Conservation (phyloP, 306 rosid genomes). For the Bauhinia variegata region DNA sequence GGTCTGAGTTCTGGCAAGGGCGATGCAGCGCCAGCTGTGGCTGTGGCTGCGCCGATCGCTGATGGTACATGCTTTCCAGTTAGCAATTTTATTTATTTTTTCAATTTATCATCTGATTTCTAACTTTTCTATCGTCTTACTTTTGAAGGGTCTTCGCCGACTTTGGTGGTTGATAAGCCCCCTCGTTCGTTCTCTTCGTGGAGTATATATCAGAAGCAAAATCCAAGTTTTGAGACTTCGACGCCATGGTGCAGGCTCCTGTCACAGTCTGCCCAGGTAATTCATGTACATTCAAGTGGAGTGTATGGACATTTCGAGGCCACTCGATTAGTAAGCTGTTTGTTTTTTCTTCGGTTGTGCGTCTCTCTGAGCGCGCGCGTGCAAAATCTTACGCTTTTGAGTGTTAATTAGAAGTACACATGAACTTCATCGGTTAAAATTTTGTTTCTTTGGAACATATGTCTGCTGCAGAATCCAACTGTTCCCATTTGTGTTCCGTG, state of each 20-base stretch:
- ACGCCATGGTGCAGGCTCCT: slow-evolving; percentile 90
- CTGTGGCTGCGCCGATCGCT: slow-evolving; percentile 66
- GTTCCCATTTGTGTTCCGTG: slow-evolving; percentile 48
- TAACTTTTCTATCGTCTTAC: slow-evolving; percentile 27
- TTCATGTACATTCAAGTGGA: slow-evolving; percentile 25
- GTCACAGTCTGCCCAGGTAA: slow-evolving; percentile 83
- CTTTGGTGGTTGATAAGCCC: slow-evolving; percentile 56
- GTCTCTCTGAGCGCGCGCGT: no score
- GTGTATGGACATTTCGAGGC: slow-evolving; percentile 5
- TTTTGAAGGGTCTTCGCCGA: slow-evolving; percentile 69
- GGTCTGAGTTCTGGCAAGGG: slow-evolving; percentile 55
- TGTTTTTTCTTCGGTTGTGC: not conserved
- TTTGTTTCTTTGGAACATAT: slow-evolving; percentile 15
- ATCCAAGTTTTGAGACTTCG: slow-evolving; percentile 54
- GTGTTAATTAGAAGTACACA: slow-evolving; percentile 10
- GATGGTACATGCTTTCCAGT: slow-evolving; percentile 59
- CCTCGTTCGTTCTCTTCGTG: slow-evolving; percentile 59
- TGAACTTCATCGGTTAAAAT: slow-evolving; percentile 11
- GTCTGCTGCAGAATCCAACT: slow-evolving; percentile 69
- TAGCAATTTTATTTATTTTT: not conserved
- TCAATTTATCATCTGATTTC: not conserved
- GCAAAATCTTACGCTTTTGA: slow-evolving; percentile 20
- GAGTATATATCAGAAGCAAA: slow-evolving; percentile 65
- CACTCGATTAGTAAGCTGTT: not conserved
- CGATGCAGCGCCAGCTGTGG: slow-evolving; percentile 58